These are phyloP conservation scores for Bombardia bombarda DNA, from an alignment of 495 filamentous ascomycete species.

Conservation along the genomic window DNA sequence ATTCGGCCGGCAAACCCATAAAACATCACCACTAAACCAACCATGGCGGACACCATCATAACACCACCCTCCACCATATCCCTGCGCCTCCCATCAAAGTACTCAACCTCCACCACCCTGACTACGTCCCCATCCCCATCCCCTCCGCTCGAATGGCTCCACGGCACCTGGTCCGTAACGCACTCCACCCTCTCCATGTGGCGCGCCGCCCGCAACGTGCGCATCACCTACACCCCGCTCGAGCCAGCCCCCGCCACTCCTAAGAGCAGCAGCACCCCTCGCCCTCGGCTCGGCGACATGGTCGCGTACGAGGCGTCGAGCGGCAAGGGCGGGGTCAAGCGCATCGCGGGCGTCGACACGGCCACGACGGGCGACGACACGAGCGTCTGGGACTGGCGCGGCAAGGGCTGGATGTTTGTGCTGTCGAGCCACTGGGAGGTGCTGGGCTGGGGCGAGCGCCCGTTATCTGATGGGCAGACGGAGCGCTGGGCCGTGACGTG, in stretches of 20 bases:
- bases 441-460: constrained; percentile 54
- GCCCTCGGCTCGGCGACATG: constrained; percentile 52
- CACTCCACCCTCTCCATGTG: constrained; percentile 74
- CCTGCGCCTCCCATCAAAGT: constrained; percentile 39
- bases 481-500: constrained; percentile 63
- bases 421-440: constrained; percentile 66
- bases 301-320: constrained; percentile 52
- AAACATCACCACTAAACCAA: constrained; percentile 4
- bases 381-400: constrained; percentile 61
- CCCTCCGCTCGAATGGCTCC: constrained; percentile 54
- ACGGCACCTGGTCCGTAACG: constrained; percentile 65
- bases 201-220: constrained; percentile 61
- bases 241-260: constrained; percentile 14
- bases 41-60: constrained; percentile 3
- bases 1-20: too few relatives aligned
- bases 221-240: constrained; percentile 59
- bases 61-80: constrained; percentile 19
- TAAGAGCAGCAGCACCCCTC: constrained; percentile 8
- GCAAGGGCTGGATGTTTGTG: constrained; percentile 58
- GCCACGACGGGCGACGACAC: constrained; percentile 27
- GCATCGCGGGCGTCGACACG: constrained; percentile 57
- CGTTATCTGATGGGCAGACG: constrained; percentile 16
- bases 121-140: constrained; percentile 29
- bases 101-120: constrained; percentile 17
- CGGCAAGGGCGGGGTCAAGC: constrained; percentile 41